phyloP scores from a whole-genome alignment of 257 asterid species.

The Nicotiana otophora region DNA sequence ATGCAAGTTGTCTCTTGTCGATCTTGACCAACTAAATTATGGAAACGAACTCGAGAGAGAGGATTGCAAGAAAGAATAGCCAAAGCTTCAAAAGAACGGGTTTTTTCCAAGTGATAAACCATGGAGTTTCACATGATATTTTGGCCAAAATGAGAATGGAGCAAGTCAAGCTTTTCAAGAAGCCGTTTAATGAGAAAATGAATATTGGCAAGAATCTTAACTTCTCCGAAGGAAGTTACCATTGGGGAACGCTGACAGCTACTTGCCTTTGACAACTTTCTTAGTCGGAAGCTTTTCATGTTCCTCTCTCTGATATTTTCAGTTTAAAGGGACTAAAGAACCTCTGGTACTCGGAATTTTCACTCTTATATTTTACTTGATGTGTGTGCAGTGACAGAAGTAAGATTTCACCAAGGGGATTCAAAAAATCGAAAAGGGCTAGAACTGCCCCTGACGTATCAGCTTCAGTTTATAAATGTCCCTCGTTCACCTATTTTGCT shows the following conservation, averaged over 20 bases:
- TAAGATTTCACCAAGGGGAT: too few relatives aligned
- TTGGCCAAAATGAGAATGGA: constrained; percentile 53
- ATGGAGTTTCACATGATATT: constrained; percentile 50
- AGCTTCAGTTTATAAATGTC: too few relatives aligned
- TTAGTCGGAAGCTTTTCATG: constrained; percentile 90
- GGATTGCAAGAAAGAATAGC: constrained; percentile 55
- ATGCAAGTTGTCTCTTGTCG: constrained; percentile 59
- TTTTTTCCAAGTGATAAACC: constrained; percentile 76
- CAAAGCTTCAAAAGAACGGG: constrained; percentile 74
- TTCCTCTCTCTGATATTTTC: constrained; percentile 41
- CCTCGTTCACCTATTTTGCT: too few relatives aligned
- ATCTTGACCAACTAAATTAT: constrained; percentile 35
- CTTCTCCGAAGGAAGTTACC: constrained; percentile 58
- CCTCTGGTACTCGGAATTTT: constrained; percentile 45
- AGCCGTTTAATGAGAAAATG: constrained; percentile 50
- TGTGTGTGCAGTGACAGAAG: neutral
- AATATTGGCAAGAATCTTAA: constrained; percentile 28
- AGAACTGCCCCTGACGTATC: too few relatives aligned
- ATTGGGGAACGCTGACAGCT: constrained; percentile 81
- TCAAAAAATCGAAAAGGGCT: too few relatives aligned
- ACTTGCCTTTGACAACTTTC: constrained; percentile 52
- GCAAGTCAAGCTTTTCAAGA: constrained; percentile 53
- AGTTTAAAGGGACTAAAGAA: constrained; percentile 23
- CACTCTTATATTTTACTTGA: neutral
- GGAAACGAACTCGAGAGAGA: constrained; percentile 40